Conservation (phyloP, 495 filamentous ascomycete genomes). For the Pyrenula massariospora region DNA sequence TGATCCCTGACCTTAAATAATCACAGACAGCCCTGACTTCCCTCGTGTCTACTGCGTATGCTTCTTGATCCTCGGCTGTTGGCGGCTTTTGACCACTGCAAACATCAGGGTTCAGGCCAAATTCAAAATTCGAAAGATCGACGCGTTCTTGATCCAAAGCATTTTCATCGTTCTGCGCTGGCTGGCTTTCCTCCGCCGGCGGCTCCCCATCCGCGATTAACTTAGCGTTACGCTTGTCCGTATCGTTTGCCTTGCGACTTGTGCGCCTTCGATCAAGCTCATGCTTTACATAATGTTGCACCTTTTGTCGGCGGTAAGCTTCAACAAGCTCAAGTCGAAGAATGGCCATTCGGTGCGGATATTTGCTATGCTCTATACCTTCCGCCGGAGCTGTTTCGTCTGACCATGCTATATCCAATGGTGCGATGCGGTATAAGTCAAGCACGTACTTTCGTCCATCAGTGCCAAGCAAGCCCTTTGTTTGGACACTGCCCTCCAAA, state of each 20-base stretch:
- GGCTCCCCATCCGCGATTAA: conserved; percentile 19
- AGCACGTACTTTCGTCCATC: conserved; percentile 96
- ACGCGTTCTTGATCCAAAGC: conserved; percentile 43
- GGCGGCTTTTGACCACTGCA: conserved; percentile 88
- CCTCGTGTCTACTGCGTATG: conserved; percentile 75
- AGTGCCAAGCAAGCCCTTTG: conserved; percentile 93
- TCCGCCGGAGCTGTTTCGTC: conserved; percentile 50
- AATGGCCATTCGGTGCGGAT: conserved; percentile 93
- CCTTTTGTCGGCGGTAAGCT: conserved; percentile 66
- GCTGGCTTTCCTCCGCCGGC: conserved; percentile 14
- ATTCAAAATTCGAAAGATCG: conserved; percentile 76
- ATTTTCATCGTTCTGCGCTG: conserved; percentile 22
- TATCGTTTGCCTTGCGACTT: conserved; percentile 23
- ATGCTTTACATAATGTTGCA: conserved; percentile 70
- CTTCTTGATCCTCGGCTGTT: conserved; percentile 77
- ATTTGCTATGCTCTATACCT: conserved; percentile 38
- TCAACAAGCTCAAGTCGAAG: conserved; percentile 84
- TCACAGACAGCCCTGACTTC: conserved; percentile 77
- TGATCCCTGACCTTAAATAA: conserved; percentile 59
- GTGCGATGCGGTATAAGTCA: conserved; percentile 89
- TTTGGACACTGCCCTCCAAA: conserved; percentile 92
- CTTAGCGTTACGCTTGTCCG: conserved; percentile 26
- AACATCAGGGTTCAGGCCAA: conserved; percentile 88
- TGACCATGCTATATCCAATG: conserved; percentile 82
- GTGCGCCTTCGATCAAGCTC: conserved; percentile 52